phyloP scores from a whole-genome alignment of 1,139 yeast species.

The Meyerozyma guilliermondii region DNA sequence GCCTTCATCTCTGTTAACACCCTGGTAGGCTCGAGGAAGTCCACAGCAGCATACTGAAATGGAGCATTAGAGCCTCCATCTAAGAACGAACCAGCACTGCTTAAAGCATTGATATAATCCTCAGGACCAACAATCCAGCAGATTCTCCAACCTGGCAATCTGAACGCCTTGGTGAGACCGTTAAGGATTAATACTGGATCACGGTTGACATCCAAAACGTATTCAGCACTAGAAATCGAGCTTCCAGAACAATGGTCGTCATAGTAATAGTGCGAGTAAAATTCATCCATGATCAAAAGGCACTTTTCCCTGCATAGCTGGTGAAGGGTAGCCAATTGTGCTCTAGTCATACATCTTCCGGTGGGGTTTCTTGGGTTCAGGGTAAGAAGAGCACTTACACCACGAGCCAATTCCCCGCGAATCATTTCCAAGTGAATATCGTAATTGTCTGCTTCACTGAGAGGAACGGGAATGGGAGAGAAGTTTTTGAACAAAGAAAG shows the following conservation, averaged over 20 bases:
- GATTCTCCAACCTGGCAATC: conserved; percentile 68
- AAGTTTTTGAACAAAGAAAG: conserved; percentile 61
- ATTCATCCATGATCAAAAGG: conserved; percentile 63
- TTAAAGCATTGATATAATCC: conserved; percentile 52
- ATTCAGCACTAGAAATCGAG: conserved; percentile 51
- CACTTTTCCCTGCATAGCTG: conserved; percentile 54
- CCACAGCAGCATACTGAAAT: conserved; percentile 59
- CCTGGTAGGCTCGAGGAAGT: conserved; percentile 48
- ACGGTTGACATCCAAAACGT: conserved; percentile 51
- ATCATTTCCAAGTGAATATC: conserved; percentile 54
- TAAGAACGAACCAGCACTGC: conserved; percentile 59
- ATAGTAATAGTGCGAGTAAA: conserved; percentile 59
- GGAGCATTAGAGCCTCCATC: conserved; percentile 69
- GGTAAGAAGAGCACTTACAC: conserved; percentile 58
- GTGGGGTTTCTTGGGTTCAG: conserved; percentile 69
- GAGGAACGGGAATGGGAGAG: conserved; percentile 65
- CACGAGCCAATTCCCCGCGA: conserved; percentile 52
- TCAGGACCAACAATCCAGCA: conserved; percentile 70
- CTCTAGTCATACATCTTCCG: conserved; percentile 52
- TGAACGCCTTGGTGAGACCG: conserved; percentile 61
- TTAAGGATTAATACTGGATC: conserved; percentile 63
- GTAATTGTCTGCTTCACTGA: conserved; percentile 56
- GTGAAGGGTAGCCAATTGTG: conserved; percentile 49
- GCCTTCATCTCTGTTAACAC: conserved; percentile 57
- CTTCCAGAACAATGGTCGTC: conserved; percentile 56